Evolutionary conservation across 1,139 yeast species (phyloP), one percentile per base, ranked within the genome.

Genomic region (Pichia sp.): DNA sequence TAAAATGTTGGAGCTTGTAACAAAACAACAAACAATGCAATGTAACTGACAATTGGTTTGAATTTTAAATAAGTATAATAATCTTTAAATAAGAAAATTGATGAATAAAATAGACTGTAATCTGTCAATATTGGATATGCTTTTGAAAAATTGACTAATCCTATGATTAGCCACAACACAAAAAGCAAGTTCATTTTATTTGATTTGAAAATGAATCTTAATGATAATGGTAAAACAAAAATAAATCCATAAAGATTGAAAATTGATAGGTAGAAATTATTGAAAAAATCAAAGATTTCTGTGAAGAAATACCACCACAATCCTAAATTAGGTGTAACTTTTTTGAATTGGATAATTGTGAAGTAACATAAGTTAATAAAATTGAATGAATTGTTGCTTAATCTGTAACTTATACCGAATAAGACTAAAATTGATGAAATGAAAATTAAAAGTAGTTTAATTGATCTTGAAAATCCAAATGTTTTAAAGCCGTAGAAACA

Each of bases 301-400:
- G 94, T 85, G 70, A 92, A 92, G 58, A 90, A 80, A 69, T 92
- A 92, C 99, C 99, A 92, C 99, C 99, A 92, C 37, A 92, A 71
- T 0, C 98, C 98, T 54, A 92, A 68, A 65, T 89, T 89, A 23
- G 96, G 96, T 7, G 80, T 73, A 54, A 88, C 78, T 54, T 87
- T 88, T 43, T 74, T 73, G 58, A 86, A 82, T 32, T 72, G 68
- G 8, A 88, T 60, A 11, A 79, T 68, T 0, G 82, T 74, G 16
- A 83, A 80, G 60, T 83, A 86, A 52, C 86, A 80, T 40, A 80
- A 76, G 18, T 65, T 61, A 3, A 88, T 44, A 59, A 85, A 90
- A 48, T 73, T 67, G 72, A 76, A 73, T 12, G 76, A 71, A 15
- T 68, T 65, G 32, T 51, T 53, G 27, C 74, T 70, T 5, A 71